These are phyloP conservation scores for Phallus indusiatus DNA, from an alignment of 768 basidiomycete genomes.

Conservation along the genomic window DNA sequence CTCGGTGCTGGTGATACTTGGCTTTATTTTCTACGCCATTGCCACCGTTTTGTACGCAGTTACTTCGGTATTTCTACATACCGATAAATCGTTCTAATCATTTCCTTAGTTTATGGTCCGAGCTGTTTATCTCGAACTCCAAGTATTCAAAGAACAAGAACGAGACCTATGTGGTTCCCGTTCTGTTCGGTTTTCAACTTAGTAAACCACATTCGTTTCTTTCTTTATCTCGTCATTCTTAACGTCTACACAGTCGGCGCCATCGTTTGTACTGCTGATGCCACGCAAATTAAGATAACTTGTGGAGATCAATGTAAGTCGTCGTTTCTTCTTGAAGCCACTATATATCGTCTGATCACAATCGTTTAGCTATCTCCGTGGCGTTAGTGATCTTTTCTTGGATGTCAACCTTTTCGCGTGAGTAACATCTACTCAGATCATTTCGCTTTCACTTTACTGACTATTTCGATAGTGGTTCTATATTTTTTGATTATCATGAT, in stretches of 20 bases:
- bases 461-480: neutral
- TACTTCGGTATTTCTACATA: too few relatives aligned
- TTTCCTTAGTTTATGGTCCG: neutral
- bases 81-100: too few relatives aligned
- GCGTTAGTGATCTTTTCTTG: slow-evolving; percentile 22
- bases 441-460: neutral
- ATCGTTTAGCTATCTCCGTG: slow-evolving; percentile 21
- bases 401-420: slow-evolving; percentile 21
- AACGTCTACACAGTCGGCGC: slow-evolving; percentile 31
- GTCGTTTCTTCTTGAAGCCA: neutral
- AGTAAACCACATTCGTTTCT: neutral
- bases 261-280: slow-evolving; percentile 36
- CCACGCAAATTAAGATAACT: slow-evolving; percentile 21
- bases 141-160: neutral
- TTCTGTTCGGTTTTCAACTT: slow-evolving; percentile 1
- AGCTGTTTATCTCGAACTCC: neutral
- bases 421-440: slow-evolving; percentile 8
- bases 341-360: neutral
- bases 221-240: neutral
- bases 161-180: neutral
- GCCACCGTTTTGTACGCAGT: too few relatives aligned
- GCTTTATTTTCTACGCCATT: slow-evolving; percentile 18
- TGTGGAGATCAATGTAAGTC: slow-evolving; percentile 29
- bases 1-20: slow-evolving; percentile 37
- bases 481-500: neutral